A percentile compares a stretch with the other conserved stretches of the same genome.
These are phyloP conservation scores for Penicillium dipodomyicola DNA, from an alignment of 495 filamentous ascomycete genomes.

Conservation along the genomic window DNA sequence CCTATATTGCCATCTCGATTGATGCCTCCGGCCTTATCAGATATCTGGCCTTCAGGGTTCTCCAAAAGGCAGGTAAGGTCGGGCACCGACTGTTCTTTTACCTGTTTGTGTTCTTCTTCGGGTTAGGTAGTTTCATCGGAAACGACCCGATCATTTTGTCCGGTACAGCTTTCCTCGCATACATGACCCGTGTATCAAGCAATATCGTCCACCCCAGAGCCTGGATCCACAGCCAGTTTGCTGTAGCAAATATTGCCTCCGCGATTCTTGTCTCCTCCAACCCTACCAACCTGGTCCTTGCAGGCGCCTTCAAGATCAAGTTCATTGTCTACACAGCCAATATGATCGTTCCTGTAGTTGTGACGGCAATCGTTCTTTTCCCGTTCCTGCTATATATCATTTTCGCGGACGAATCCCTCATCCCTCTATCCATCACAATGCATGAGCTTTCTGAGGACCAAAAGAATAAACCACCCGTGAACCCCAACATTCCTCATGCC, in stretches of 20 bases:
- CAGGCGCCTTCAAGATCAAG: constrained; percentile 63
- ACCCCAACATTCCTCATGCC: constrained; percentile 64
- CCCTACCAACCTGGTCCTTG: constrained; percentile 69
- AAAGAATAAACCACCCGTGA: constrained; percentile 52
- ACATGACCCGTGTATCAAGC: constrained; percentile 67
- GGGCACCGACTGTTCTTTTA: constrained; percentile 65
- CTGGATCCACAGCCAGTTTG: constrained; percentile 69
- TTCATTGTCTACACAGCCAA: constrained; percentile 67
- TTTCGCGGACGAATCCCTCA: constrained; percentile 58
- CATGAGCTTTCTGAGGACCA: constrained; percentile 57
- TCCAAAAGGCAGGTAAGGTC: constrained; percentile 58
- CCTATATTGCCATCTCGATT: constrained; percentile 72
- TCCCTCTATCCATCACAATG: constrained; percentile 62
- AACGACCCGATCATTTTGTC: constrained; percentile 70
- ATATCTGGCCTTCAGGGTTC: constrained; percentile 64
- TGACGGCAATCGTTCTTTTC: constrained; percentile 60
- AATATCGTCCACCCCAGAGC: constrained; percentile 64
- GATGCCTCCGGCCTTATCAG: constrained; percentile 66
- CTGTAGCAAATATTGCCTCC: constrained; percentile 64
- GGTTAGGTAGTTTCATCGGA: constrained; percentile 62
- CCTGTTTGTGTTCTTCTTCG: constrained; percentile 65
- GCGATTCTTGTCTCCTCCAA: constrained; percentile 70
- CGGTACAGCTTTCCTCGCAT: constrained; percentile 66
- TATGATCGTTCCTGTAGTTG: constrained; percentile 65
- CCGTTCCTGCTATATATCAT: constrained; percentile 64